Base-by-base conservation (phyloP, 352 stramenopile species). In the Globisporangium megalacanthum region DNA sequence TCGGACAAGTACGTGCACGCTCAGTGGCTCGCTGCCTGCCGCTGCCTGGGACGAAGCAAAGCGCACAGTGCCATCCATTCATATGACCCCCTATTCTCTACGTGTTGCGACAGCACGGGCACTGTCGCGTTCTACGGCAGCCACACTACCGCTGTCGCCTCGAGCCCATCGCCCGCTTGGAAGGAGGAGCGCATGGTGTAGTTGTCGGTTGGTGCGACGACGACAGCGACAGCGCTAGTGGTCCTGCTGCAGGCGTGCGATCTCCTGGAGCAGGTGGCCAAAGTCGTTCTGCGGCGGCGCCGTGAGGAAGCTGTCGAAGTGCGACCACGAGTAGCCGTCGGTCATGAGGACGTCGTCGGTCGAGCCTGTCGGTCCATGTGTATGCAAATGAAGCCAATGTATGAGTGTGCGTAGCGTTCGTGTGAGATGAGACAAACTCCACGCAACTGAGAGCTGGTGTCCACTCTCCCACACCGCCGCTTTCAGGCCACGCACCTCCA, bases 311-410 rank as follows among this genome's bases (percentile, higher is more conserved):
- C 68, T 88, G 44, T 92, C 81, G 35, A 79, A 78, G 58, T 92
- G 81, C 53, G 80, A 88, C 81, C 79, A 92, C n/a, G 81, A 92
- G 58, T 92, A 92, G 6, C 73, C 73, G 41, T 92, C 81, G 1
- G 78, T 86, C 57, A 79, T 70, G 11, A 61, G 70, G 17, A 84
- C 54, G 52, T 88, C 76, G 54, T 61, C 64, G 3, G 60, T 54
- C 15, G 66, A 55, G 20, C 72, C 75, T 73, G 35, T 47, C 56
- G 57, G 31, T 47, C 56, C 54, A 39, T 39, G 35, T 39, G 10
- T 6, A 48, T 15, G 13, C 10, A 51, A 29, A 29, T 29, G 25
- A 29, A 41, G 36, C n/a, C 17, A 54, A 9, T 17, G 25, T 33
- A 45, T 15, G 37, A 45, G 19, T 25, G 49, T 45, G 29, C 31